Conservation (phyloP, 345 rosid species). For the Dimocarpus longan region DNA sequence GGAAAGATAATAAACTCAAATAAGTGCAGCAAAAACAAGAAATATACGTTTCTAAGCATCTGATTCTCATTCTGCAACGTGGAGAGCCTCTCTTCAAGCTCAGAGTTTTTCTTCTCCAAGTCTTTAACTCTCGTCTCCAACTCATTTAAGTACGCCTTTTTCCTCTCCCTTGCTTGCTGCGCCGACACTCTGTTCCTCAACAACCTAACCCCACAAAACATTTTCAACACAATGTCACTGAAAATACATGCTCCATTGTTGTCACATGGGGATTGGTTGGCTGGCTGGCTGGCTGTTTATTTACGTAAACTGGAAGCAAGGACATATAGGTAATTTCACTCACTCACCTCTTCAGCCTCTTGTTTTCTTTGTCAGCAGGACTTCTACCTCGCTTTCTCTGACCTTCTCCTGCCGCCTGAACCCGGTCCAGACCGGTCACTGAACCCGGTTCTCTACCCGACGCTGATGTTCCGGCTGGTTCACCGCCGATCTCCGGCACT, state of each 20-base stretch:
- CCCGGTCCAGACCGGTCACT: constrained; percentile 45
- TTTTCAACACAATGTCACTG: not conserved
- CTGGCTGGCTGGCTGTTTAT: no score
- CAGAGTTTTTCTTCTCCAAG: constrained; percentile 88
- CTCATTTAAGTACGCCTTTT: constrained; percentile 83
- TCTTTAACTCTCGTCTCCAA: constrained; percentile 81
- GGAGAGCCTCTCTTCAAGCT: constrained; percentile 87
- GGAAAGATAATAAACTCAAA: not conserved
- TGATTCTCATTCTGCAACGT: constrained; percentile 96
- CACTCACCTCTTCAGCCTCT: constrained; percentile 75
- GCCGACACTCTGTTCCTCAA: constrained; percentile 99
- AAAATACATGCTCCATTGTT: constrained; percentile 2
- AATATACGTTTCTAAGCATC: constrained; percentile 92
- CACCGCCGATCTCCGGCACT: constrained; percentile 89
- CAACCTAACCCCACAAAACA: constrained; percentile 50
- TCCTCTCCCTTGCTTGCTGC: constrained; percentile 98
- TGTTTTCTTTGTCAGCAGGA: constrained; percentile 92
- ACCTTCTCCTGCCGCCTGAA: constrained; percentile 56
- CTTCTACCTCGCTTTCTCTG: constrained; percentile 80
- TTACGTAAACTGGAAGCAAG: not conserved
- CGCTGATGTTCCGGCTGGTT: constrained; percentile 48
- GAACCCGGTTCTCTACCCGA: constrained; percentile 51
- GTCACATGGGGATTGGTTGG: not conserved
- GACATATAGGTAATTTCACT: not conserved
- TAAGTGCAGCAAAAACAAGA: not conserved